Evolutionary conservation across 2,329 filamentous ascomycete species (phyloP).

Genomic region (Fusarium pseudograminearum): DNA sequence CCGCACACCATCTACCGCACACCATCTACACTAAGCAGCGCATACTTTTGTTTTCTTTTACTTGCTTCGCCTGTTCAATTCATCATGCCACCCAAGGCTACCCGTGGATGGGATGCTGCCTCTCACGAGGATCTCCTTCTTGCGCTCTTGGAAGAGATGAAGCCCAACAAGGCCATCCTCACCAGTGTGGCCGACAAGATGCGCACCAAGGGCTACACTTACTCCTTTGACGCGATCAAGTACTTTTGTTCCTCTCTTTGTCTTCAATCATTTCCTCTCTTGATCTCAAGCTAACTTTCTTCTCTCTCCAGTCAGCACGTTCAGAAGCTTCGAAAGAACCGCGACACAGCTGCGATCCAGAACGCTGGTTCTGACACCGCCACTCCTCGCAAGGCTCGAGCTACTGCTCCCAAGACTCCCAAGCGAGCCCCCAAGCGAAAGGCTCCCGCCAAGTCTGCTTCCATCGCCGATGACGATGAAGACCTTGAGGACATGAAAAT

Average conservation of each 20-base stretch:
- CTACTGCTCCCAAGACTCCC: constrained; percentile 33
- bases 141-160: constrained; percentile 52
- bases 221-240: constrained; percentile 57
- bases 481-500: constrained; percentile 43
- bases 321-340: constrained; percentile 57
- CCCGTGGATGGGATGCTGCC: constrained; percentile 52
- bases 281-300: constrained; percentile 27
- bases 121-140: constrained; percentile 57
- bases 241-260: constrained; percentile 45
- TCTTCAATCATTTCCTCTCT: constrained; percentile 8
- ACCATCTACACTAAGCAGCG: neutral
- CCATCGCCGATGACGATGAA: constrained; percentile 39
- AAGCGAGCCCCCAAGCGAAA: constrained; percentile 51
- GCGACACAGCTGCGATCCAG: constrained; percentile 48
- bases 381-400: constrained; percentile 44
- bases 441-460: constrained; percentile 26
- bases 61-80: neutral
- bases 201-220: constrained; percentile 53
- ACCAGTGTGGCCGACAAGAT: constrained; percentile 50
- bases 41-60: neutral
- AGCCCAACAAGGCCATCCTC: constrained; percentile 52
- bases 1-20: neutral
- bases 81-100: constrained; percentile 23
- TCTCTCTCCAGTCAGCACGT: constrained; percentile 57
- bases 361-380: constrained; percentile 23